Percentiles rank a stretch among this genome's conserved stretches.
Evolutionary conservation across 2,329 filamentous ascomycete species (phyloP).

Genomic region (Aspergillus sp.): DNA sequence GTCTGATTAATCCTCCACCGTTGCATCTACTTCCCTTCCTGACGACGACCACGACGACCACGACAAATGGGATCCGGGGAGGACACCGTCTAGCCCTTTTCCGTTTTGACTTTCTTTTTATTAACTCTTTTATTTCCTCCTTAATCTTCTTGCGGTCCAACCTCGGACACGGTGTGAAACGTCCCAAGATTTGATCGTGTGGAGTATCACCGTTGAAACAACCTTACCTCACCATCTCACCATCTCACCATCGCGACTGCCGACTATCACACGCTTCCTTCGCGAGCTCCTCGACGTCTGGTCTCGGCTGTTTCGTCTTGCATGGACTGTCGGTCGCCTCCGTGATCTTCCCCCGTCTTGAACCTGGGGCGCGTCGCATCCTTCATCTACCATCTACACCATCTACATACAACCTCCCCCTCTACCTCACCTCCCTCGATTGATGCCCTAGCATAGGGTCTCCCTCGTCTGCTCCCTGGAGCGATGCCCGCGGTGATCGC

Average conservation of each 20-base stretch:
- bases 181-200: conserved; percentile 7
- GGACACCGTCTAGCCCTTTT: not conserved
- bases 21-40: conserved; percentile 10
- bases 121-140: not conserved
- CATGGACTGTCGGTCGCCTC: conserved; percentile 7
- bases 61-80: conserved; percentile 3
- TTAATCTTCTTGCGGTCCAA: no score
- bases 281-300: not conserved
- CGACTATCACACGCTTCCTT: conserved; percentile 1
- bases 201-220: conserved; percentile 19
- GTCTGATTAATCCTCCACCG: conserved; percentile 9
- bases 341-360: not conserved
- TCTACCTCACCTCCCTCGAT: conserved; percentile 10
- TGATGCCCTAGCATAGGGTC: conserved; percentile 25
- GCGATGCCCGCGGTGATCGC: conserved; percentile 39
- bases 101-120: not conserved
- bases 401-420: not conserved
- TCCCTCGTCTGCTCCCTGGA: conserved; percentile 23
- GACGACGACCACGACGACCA: conserved; percentile 15
- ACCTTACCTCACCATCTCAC: conserved; percentile 8
- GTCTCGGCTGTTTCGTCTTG: not conserved
- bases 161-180: conserved; percentile 13
- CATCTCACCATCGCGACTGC: conserved; percentile 5
- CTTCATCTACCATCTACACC: not conserved
- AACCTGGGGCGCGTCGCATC: not conserved